Evolutionary conservation across 2,329 filamentous ascomycete genomes (phyloP).

Genomic region (Aureobasidium mangrovei): DNA sequence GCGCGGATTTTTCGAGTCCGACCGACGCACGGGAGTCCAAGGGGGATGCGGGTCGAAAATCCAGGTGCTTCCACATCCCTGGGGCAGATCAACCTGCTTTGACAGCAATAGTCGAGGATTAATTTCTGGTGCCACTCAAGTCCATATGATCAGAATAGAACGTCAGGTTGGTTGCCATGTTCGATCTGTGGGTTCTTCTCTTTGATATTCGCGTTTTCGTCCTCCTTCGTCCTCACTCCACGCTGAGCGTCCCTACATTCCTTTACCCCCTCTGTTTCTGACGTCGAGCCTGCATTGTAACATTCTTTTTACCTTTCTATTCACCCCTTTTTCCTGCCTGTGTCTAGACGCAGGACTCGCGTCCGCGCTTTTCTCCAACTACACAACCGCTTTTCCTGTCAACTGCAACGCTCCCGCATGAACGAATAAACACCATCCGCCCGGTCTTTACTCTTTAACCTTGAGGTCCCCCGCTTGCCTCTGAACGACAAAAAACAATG

Average conservation of each 20-base stretch:
- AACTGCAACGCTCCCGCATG: conserved; percentile 3
- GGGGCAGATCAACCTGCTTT: conserved; percentile 2
- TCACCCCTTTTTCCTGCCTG: not conserved
- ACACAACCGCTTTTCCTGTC: not conserved
- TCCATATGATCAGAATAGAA: no score
- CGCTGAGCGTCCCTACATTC: not conserved
- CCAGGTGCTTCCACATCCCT: not conserved
- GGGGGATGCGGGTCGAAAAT: not conserved
- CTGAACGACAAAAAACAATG: not conserved
- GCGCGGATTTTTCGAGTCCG: not conserved
- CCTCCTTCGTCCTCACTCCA: not conserved
- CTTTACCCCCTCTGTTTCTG: not conserved
- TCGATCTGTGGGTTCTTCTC: not conserved
- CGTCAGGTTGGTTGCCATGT: not conserved
- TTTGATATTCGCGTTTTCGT: not conserved
- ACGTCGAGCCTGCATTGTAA: not conserved
- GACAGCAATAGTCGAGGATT: not conserved
- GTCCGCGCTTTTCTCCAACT: not conserved
- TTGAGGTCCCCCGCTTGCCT: not conserved
- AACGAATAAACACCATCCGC: conserved; percentile 1
- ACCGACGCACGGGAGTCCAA: conserved; percentile 4
- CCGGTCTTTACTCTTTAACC: conserved; percentile 6
- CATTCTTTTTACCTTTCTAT: not conserved
- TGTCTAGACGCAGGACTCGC: conserved; percentile 2
- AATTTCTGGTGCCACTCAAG: not conserved